phyloP scores from a whole-genome alignment of 177 flowering plant species.

The Telopea speciosissima region DNA sequence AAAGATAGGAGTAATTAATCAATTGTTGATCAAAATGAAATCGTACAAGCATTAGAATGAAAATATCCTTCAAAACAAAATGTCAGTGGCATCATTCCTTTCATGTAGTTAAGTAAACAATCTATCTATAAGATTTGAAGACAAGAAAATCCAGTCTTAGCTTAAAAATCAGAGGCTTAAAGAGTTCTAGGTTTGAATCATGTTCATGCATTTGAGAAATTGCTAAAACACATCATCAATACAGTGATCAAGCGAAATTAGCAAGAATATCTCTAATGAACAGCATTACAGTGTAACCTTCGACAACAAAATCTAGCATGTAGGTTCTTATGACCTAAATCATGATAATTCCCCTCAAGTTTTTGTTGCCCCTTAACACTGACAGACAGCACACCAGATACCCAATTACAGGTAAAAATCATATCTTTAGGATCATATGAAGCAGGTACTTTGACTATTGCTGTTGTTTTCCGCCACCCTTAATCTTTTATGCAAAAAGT shows the following conservation, averaged over 20 bases:
- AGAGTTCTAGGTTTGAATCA: neutral
- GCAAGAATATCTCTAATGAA: neutral
- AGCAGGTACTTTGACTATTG: no score
- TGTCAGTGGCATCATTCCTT: neutral
- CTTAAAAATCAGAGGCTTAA: neutral
- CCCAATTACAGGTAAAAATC: no score
- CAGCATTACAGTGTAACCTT: neutral
- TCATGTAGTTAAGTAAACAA: neutral
- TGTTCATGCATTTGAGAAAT: neutral
- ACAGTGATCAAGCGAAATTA: neutral
- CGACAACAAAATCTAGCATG: no score
- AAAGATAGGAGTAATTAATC: neutral
- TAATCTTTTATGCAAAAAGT: no score
- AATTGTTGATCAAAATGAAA: neutral
- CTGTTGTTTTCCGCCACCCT: no score
- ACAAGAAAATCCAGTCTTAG: neutral
- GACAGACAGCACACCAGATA: no score
- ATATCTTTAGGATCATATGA: no score
- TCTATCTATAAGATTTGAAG: neutral
- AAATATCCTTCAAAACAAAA: neutral
- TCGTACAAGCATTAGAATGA: neutral
- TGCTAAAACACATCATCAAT: neutral
- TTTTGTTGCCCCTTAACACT: no score
- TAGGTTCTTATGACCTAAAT: no score
- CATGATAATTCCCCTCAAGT: no score